Evolutionary conservation across 352 stramenopile genomes (phyloP).

Genomic region (Phytophthora niederhauseri): DNA sequence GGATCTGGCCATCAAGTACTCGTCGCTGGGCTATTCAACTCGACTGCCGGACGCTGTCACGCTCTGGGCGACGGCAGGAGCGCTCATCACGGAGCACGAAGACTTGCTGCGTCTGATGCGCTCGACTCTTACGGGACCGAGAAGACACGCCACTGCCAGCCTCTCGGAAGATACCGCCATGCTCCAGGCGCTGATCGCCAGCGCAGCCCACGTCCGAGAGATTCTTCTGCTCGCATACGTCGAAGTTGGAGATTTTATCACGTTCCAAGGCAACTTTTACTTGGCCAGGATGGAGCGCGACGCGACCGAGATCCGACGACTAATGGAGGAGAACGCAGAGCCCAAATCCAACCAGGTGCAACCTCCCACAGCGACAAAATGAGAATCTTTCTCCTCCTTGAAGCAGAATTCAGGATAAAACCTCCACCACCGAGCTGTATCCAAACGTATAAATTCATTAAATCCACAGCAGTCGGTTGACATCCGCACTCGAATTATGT

Average conservation of each 20-base stretch:
- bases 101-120: slow-evolving; percentile 52
- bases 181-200: slow-evolving; percentile 1
- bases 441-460: slow-evolving; percentile 26
- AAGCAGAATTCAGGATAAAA: not conserved
- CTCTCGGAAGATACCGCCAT: not conserved
- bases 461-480: slow-evolving; percentile 6
- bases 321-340: slow-evolving; percentile 19
- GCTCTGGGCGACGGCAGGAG: slow-evolving; percentile 61
- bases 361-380: slow-evolving; percentile 12
- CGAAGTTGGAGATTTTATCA: slow-evolving; percentile 80
- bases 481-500: slow-evolving; percentile 11
- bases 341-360: slow-evolving; percentile 8
- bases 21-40: slow-evolving; percentile 55
- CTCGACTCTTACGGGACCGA: slow-evolving; percentile 10
- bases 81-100: slow-evolving; percentile 65
- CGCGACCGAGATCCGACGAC: slow-evolving; percentile 41
- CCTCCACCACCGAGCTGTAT: slow-evolving; percentile 2
- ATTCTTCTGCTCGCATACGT: slow-evolving; percentile 28
- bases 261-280: slow-evolving; percentile 68
- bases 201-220: not conserved
- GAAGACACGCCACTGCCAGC: slow-evolving; percentile 7
- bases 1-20: slow-evolving; percentile 83
- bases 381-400: not conserved
- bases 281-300: slow-evolving; percentile 71
- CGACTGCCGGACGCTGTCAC: slow-evolving; percentile 34